Evolutionary conservation across 192 early-diverging fungal genomes (phyloP).

Genomic region (Entomortierella parvispora): DNA sequence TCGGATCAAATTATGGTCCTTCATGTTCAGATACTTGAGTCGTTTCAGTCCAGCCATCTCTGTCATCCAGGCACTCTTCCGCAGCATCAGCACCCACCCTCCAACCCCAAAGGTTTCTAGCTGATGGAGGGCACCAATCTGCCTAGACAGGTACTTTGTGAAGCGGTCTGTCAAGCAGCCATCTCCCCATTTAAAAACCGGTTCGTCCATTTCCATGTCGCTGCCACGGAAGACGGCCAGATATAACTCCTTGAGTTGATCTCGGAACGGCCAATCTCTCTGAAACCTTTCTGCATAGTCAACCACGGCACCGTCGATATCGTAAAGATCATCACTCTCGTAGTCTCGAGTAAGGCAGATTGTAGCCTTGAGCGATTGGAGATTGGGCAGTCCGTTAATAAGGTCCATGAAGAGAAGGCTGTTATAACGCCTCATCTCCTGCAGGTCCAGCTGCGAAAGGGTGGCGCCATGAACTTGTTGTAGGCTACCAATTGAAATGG

Average conservation of each 20-base stretch:
- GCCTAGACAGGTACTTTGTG: no score
- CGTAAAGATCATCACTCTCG: neutral
- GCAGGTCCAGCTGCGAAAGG: conserved; percentile 2
- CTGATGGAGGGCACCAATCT: no score
- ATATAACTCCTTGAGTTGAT: neutral
- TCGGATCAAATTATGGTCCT: no score
- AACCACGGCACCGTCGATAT: neutral
- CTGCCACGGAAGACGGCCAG: neutral
- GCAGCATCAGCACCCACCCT: no score
- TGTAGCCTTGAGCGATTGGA: conserved; percentile 2
- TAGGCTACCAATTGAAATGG: neutral
- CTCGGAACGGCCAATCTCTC: conserved; percentile 12
- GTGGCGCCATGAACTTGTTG: neutral
- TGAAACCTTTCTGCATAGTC: neutral
- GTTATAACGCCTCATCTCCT: neutral
- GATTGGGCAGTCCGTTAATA: neutral
- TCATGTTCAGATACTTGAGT: no score
- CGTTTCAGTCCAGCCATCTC: no score
- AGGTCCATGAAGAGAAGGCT: conserved; percentile 7
- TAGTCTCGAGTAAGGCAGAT: neutral
- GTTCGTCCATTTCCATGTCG: no score
- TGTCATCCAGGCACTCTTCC: no score
- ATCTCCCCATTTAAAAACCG: no score
- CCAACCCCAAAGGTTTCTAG: no score
- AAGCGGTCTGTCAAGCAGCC: no score